Evolutionary conservation across 805 yeast species (phyloP), one percentile per base, ranked within the genome.

Genomic region (Cyberlindnera mrakii): DNA sequence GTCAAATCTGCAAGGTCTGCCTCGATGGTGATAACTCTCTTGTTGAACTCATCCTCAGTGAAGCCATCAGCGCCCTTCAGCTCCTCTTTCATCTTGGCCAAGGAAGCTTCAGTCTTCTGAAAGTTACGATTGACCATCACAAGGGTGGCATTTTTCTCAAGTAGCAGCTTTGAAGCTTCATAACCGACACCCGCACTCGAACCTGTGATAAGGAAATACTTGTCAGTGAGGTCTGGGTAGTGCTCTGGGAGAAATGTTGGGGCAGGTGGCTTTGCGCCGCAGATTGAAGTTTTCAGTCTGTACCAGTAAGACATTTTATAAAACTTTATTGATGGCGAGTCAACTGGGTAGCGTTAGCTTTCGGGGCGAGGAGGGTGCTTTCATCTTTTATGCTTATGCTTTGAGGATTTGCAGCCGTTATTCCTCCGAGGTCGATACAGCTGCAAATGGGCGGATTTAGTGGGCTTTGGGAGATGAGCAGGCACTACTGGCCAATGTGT

Each of bases 1-100:
- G 62, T 43, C 44, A 77, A 56, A 51, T 77, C 80, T 30, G 62
- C 42, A 41, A 68, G 57, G 50, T 68, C 72, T 10, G 60, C 52
- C 15, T 49, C 47, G 10, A 65, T 51, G 17, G 56, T 46, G 25
- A 51, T 45, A 31, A 61, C 46, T 33, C 53, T 46, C 13, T 49
- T 44, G 44, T 49, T 37, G 40, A 62, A 31, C 45, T 43, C 4
- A 35, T 39, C 46, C 1, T 40, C 38, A 0, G 37, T 27, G 4
- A 48, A 30, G 4, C 32, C 38, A 7, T 46, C 27, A 1, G 54
- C 37, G 45, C 43, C 53, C 11, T 59, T 36, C 20, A 38, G 31
- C 30, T 58, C 58, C 3, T 46, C 44, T 32, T 52, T 50, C 32
- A 71, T 42, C 13, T 48, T 48, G 8, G 52, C 57, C 15, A 65